A percentile compares a stretch with the other conserved stretches of the same genome.
phyloP scores from a whole-genome alignment of 371 early-diverging fungal species.

The Mortierella sp. region DNA sequence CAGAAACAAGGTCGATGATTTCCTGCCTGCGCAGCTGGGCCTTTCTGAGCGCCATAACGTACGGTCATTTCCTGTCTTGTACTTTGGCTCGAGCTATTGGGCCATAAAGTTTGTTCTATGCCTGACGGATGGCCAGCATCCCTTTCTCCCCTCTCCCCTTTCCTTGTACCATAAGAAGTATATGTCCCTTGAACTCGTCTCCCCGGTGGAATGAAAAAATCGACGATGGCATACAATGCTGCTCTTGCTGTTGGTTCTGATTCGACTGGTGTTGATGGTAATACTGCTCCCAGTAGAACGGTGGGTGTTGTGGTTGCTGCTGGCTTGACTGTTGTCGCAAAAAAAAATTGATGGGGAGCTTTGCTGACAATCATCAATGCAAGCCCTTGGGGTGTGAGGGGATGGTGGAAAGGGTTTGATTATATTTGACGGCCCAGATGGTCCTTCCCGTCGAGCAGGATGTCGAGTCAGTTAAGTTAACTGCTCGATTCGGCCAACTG shows the following conservation, averaged over 20 bases:
- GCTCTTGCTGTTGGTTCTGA: neutral
- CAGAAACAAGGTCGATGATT: conserved; percentile 6
- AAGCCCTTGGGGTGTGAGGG: neutral
- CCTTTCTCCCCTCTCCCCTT: too few species aligned
- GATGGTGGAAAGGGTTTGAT: neutral
- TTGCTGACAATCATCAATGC: neutral
- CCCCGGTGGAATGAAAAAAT: neutral
- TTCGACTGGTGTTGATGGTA: neutral
- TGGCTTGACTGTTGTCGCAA: too few species aligned
- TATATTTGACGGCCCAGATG: neutral
- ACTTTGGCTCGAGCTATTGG: conserved; percentile 2
- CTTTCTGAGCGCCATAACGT: conserved; percentile 8
- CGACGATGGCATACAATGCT: neutral
- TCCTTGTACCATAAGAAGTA: conserved; percentile 4
- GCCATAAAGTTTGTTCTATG: conserved; percentile 19
- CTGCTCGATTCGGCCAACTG: too few species aligned
- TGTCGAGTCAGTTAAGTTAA: too few species aligned
- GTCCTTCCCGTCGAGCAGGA: neutral
- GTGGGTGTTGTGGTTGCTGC: neutral
- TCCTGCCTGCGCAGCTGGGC: conserved; percentile 1
- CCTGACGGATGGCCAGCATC: conserved; percentile 3
- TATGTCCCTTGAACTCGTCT: conserved; percentile 4
- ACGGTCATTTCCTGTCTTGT: conserved; percentile 11
- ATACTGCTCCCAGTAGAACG: neutral
- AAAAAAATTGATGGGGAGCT: neutral